Evolutionary conservation across 169 alveolate genomes (phyloP).

Genomic region (Plasmodium fragile): DNA sequence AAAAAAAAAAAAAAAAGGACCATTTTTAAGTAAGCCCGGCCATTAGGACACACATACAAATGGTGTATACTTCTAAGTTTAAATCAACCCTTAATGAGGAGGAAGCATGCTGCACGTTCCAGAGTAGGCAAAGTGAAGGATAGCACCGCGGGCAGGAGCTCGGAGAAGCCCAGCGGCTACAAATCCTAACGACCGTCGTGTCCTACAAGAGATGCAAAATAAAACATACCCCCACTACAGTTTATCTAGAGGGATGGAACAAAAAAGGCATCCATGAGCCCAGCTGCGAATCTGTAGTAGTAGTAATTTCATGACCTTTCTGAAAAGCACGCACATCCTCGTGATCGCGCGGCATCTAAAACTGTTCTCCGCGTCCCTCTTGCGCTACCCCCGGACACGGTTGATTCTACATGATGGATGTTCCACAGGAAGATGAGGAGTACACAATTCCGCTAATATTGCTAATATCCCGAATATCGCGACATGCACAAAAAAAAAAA

Average conservation of each 20-base stretch:
- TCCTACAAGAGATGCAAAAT: neutral
- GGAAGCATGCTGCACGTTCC: neutral
- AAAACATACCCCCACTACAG: neutral
- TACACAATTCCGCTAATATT: no score
- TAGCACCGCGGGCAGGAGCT: neutral
- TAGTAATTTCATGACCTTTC: neutral
- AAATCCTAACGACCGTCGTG: neutral
- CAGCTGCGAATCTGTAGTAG: neutral
- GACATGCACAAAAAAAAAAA: neutral
- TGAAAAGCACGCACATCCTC: neutral
- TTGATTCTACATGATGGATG: neutral
- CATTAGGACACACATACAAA: neutral
- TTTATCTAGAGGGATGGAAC: neutral
- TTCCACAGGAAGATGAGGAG: conserved; percentile 27
- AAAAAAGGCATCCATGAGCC: neutral
- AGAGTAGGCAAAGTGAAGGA: neutral
- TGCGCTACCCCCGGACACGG: neutral
- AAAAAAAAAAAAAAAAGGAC: neutral
- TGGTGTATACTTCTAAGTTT: neutral
- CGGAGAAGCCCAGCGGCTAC: neutral
- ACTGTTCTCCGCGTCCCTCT: neutral
- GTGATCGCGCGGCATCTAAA: neutral
- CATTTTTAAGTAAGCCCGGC: neutral
- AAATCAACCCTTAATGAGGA: neutral
- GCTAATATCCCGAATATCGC: no score